Evolutionary conservation across 176 grass and related monocot species (phyloP).

Genomic region (Musa beccarii): DNA sequence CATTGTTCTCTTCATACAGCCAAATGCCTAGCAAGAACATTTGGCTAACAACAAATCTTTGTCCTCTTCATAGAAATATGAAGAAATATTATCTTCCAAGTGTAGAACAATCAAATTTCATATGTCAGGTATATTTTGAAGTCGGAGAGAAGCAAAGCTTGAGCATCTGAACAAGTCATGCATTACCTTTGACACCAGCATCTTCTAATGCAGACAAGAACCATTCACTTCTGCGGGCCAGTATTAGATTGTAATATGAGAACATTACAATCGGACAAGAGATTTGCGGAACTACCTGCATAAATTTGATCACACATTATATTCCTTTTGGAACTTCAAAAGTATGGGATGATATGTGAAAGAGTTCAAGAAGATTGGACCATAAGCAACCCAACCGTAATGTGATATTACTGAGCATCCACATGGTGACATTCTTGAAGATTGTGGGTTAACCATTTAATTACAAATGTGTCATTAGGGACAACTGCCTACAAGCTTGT

Average conservation of each 20-base stretch:
- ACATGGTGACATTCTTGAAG: no score
- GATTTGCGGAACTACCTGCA: slow-evolving; percentile 24
- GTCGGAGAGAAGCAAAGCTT: background rate
- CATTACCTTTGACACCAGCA: slow-evolving; percentile 12
- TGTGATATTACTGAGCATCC: no score
- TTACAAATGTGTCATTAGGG: no score
- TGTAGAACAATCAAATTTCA: background rate
- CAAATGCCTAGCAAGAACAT: background rate
- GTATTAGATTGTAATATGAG: slow-evolving; percentile 11
- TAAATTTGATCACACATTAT: no score
- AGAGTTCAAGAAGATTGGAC: background rate
- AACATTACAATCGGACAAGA: slow-evolving; percentile 21
- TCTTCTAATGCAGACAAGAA: slow-evolving; percentile 6
- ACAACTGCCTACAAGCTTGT: no score
- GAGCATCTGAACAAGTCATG: background rate
- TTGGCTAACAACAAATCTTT: no score
- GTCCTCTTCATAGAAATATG: no score
- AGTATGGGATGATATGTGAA: background rate
- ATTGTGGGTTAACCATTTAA: no score
- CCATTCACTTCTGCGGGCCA: background rate
- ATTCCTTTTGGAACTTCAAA: background rate
- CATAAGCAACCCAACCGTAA: no score
- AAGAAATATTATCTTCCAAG: no score
- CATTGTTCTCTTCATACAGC: background rate
- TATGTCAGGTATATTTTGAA: background rate